phyloP scores from a whole-genome alignment of 441 rosid genomes.

The Geranium incanum region DNA sequence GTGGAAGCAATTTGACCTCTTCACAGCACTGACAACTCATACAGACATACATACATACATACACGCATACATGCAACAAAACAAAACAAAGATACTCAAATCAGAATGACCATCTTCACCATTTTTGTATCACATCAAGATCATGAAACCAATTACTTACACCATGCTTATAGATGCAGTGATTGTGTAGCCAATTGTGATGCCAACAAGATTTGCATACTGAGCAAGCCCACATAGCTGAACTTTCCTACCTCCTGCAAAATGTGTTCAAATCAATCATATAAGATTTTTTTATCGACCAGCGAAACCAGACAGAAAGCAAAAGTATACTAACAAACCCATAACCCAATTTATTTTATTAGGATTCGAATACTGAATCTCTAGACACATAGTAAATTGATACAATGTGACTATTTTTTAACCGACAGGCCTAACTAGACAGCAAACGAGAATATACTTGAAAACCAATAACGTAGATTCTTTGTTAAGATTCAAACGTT shows the following conservation, averaged over 20 bases:
- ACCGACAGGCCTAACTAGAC: too few relatives aligned
- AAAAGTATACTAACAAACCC: too few relatives aligned
- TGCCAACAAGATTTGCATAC: slow-evolving; percentile 56
- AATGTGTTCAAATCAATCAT: not conserved
- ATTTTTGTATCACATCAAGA: too few relatives aligned
- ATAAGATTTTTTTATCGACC: too few relatives aligned
- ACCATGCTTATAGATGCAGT: slow-evolving; percentile 92
- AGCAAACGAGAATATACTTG: too few relatives aligned
- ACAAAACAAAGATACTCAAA: not conserved
- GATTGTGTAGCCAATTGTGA: slow-evolving; percentile 75
- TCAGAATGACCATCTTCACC: not conserved
- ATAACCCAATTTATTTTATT: too few relatives aligned
- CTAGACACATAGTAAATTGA: too few relatives aligned
- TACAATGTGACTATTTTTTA: too few relatives aligned
- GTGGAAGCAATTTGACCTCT: slow-evolving; percentile 82
- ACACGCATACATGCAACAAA: not conserved
- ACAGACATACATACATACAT: not conserved
- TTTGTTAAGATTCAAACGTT: too few relatives aligned
- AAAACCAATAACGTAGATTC: too few relatives aligned
- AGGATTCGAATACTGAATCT: too few relatives aligned
- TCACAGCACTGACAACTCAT: slow-evolving; percentile 48
- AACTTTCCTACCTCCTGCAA: slow-evolving; percentile 66
- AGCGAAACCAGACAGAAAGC: too few relatives aligned
- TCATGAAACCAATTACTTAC: slow-evolving; percentile 37
- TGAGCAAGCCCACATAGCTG: slow-evolving; percentile 76